phyloP scores from a whole-genome alignment of 495 filamentous ascomycete genomes.

The Penicillium dipodomyicola region DNA sequence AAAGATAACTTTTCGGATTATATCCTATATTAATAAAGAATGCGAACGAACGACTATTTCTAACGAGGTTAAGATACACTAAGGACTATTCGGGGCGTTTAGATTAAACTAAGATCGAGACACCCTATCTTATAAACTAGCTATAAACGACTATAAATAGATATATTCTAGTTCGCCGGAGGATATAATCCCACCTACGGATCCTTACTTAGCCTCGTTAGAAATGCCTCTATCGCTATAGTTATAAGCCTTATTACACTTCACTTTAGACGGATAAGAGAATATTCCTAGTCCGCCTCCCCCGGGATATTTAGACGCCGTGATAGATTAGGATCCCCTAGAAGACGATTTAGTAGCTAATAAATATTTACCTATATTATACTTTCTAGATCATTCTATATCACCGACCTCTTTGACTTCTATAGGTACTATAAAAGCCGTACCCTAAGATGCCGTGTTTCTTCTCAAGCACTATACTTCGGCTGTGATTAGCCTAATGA shows the following conservation, averaged over 20 bases:
- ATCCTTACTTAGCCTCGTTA: background rate
- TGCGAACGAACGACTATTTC: slow-evolving; percentile 1
- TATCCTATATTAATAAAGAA: slow-evolving; percentile 20
- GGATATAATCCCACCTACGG: background rate
- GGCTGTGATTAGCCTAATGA: slow-evolving; percentile 23
- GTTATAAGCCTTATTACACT: slow-evolving; percentile 19
- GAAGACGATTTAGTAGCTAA: background rate
- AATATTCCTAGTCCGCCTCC: slow-evolving; percentile 6
- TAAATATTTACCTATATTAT: slow-evolving; percentile 1
- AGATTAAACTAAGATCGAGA: slow-evolving; percentile 6
- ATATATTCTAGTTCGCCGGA: slow-evolving; percentile 7
- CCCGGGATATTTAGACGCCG: slow-evolving; percentile 10
- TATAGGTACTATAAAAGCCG: slow-evolving; percentile 3
- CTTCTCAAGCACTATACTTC: slow-evolving; percentile 23
- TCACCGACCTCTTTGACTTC: slow-evolving; percentile 6
- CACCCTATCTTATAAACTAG: background rate
- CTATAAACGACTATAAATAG: background rate
- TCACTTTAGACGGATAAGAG: slow-evolving; percentile 14
- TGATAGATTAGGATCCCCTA: slow-evolving; percentile 2
- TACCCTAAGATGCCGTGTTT: slow-evolving; percentile 26
- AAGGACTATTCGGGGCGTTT: slow-evolving; percentile 23
- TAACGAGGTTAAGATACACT: slow-evolving; percentile 8
- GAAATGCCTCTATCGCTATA: background rate
- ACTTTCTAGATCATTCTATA: slow-evolving; percentile 4
- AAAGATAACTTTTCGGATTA: slow-evolving; percentile 11